phyloP scores from a whole-genome alignment of 495 filamentous ascomycete genomes.

The Chaetomium fimeti region DNA sequence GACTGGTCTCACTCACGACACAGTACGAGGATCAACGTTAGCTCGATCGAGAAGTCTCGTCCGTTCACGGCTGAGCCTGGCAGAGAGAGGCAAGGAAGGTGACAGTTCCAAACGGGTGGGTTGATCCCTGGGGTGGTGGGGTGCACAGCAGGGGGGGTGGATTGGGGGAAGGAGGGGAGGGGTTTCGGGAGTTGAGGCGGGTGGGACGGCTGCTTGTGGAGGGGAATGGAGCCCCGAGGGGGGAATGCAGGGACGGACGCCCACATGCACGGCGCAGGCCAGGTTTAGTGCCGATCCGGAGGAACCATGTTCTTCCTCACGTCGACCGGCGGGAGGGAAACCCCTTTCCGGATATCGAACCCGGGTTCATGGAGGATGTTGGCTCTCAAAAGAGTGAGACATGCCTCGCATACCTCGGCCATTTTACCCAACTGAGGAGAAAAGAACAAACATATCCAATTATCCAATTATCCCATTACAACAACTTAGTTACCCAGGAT shows the following conservation, averaged over 20 bases:
- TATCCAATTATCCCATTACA: no score
- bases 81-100: background rate
- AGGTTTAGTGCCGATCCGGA: constrained; percentile 9
- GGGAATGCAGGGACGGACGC: background rate
- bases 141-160: background rate
- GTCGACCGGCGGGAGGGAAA: background rate
- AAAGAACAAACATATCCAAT: background rate
- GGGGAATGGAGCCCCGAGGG: no score
- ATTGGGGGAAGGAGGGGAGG: constrained; percentile 18
- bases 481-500: background rate
- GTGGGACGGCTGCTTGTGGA: background rate
- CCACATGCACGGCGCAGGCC: constrained; percentile 16
- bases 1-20: background rate
- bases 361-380: background rate
- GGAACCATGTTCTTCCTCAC: constrained; percentile 19
- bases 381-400: background rate
- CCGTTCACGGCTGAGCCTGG: background rate
- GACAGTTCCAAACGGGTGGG: background rate
- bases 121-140: background rate
- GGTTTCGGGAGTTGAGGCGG: constrained; percentile 27
- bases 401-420: no score
- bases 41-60: background rate
- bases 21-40: background rate
- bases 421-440: background rate
- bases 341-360: constrained; percentile 8